A percentile compares a stretch with the other conserved stretches of the same genome.
Conservation (phyloP, 495 filamentous ascomycete species). For the Aspergillus taichungensis region DNA sequence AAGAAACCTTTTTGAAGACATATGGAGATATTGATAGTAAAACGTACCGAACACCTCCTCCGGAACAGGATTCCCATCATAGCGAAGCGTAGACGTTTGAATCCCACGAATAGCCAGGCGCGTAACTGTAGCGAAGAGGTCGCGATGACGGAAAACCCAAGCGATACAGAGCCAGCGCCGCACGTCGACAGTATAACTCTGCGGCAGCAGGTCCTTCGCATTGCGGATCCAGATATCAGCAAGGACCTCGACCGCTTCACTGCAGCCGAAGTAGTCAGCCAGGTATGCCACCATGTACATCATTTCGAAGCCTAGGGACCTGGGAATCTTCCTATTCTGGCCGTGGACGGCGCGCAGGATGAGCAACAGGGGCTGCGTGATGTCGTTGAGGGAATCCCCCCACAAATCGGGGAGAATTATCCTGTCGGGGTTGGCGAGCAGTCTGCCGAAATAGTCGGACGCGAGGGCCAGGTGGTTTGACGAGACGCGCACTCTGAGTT, state of each 20-base stretch:
- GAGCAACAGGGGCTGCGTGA: slow-evolving; percentile 27
- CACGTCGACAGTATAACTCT: slow-evolving; percentile 9
- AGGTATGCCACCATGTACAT: slow-evolving; percentile 39
- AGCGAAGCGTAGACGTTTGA: not conserved
- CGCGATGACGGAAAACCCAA: slow-evolving; percentile 12
- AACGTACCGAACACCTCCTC: too few relatives aligned
- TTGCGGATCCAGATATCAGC: slow-evolving; percentile 32
- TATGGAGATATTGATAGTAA: too few relatives aligned
- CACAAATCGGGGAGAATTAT: slow-evolving; percentile 16
- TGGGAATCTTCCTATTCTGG: slow-evolving; percentile 30
- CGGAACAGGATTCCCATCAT: too few relatives aligned
- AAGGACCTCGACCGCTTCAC: slow-evolving; percentile 34
- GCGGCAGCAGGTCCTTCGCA: slow-evolving; percentile 5
- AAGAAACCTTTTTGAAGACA: too few relatives aligned
- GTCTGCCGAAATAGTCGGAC: slow-evolving; percentile 28
- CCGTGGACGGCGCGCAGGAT: slow-evolving; percentile 42
- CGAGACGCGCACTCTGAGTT: slow-evolving; percentile 25
- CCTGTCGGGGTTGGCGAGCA: not conserved
- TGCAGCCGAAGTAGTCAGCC: slow-evolving; percentile 39
- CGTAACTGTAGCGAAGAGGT: slow-evolving; percentile 2
- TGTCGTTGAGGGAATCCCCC: slow-evolving; percentile 12
- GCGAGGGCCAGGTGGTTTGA: slow-evolving; percentile 37
- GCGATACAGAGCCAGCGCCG: slow-evolving; percentile 23
- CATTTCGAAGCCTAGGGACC: slow-evolving; percentile 24
- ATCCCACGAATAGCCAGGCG: not conserved